These are phyloP conservation scores for Nicotiana obtusifolia DNA, from an alignment of 257 asterid genomes.

Conservation along the genomic window DNA sequence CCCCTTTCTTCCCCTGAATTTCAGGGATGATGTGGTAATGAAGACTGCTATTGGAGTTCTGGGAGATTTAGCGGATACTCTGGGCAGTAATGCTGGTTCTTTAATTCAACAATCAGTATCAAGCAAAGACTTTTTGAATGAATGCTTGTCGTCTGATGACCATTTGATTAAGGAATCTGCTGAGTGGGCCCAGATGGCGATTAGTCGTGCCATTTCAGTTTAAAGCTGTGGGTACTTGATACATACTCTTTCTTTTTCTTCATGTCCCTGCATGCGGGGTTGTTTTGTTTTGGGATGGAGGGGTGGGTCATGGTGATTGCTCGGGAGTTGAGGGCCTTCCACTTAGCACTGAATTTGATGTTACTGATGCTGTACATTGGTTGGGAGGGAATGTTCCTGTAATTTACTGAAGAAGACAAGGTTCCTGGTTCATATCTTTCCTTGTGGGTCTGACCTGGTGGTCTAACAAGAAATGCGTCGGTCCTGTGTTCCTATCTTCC, in stretches of 20 bases:
- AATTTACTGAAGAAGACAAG: constrained; percentile 18
- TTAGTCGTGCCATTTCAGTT: constrained; percentile 75
- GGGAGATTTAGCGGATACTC: constrained; percentile 84
- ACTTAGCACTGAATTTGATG: background rate
- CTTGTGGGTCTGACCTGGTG: constrained; percentile 22
- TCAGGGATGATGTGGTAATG: constrained; percentile 89
- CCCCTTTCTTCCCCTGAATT: constrained; percentile 2
- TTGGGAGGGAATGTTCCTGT: constrained; percentile 16
- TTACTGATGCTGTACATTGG: background rate
- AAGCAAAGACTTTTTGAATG: constrained; percentile 74
- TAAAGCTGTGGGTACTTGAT: constrained; percentile 37
- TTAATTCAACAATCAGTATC: constrained; percentile 71
- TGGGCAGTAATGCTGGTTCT: constrained; percentile 76
- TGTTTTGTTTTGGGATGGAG: constrained; percentile 18
- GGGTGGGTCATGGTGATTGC: constrained; percentile 8
- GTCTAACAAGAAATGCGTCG: constrained; percentile 22
- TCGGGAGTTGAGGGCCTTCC: background rate
- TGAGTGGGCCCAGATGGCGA: constrained; percentile 91
- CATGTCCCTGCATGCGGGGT: constrained; percentile 65
- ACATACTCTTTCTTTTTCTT: constrained; percentile 32
- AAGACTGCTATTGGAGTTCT: constrained; percentile 84
- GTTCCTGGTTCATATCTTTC: constrained; percentile 14
- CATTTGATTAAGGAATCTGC: constrained; percentile 87
- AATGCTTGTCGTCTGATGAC: constrained; percentile 81
- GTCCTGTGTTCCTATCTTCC: constrained; percentile 21